Evolutionary conservation across 1,139 yeast genomes (phyloP), one percentile per base, ranked within the genome.

Genomic region (Kodamaea ohmeri): DNA sequence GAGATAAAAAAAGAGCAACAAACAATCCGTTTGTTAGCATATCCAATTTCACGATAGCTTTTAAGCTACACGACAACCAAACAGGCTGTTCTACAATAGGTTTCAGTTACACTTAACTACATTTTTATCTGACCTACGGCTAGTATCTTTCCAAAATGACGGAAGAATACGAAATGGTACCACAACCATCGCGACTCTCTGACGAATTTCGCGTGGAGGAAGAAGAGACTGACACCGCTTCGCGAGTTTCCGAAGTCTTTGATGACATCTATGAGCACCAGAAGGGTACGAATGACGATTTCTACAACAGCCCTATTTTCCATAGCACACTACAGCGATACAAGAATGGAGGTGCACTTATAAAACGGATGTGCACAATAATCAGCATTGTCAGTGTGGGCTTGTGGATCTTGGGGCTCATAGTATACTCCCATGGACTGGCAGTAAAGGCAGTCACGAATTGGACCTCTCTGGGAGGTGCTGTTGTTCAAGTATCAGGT

Each of bases 361-460:
- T 33, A 28, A 41, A 29, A 36, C 46, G 39, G 34, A 25, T 32
- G 13, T 48, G 46, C 36, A 45, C 39, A 2, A 15, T 40, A 6
- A 17, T 42, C 7, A 11, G 29, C 22, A 39, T 25, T 15, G 15
- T 34, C 17, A 24, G 32, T 25, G 42, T 41, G 8, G 41, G 37
- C 4, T 33, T 47, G 9, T 70, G 76, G 76, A 16, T 63, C 2
- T 24, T 52, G 1, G 59, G 60, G 0, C 32, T 67, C 2, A 36
- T 67, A 4, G 39, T 57, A 1, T 70, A 70, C 46, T 56, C 73
- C 9, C 56, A 55, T 34, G 49, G 54, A 6, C 46, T 55, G 11
- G 56, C 64, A 1, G 34, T 45, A 1, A 48, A 51, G 14, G 31
- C 57, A 2, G 50, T 62, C 1, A 39, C 55, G 0, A 46, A 42